phyloP scores from a whole-genome alignment of 1,284 basidiomycete species.

The Phellopilus nigrolimitatus region DNA sequence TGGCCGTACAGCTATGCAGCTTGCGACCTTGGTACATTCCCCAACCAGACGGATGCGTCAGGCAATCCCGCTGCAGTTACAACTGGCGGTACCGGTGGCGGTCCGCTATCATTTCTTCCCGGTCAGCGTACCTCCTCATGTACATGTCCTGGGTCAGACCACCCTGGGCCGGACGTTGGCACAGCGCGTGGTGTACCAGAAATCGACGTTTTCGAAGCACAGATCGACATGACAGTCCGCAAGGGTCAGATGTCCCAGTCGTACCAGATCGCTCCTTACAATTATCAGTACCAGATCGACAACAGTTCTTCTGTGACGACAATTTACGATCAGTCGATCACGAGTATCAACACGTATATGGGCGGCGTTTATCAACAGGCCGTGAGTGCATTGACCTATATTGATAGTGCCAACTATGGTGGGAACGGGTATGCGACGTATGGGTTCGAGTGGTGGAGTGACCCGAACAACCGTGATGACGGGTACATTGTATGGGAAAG shows the following conservation, averaged over 20 bases:
- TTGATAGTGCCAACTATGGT: constrained; percentile 30
- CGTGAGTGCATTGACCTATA: constrained; percentile 33
- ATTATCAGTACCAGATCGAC: constrained; percentile 33
- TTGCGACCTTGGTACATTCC: constrained; percentile 44
- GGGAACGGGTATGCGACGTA: constrained; percentile 29
- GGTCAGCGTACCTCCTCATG: constrained; percentile 41
- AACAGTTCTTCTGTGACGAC: constrained; percentile 31
- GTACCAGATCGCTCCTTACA: constrained; percentile 39
- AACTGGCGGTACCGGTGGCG: no score
- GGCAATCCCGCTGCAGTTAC: constrained; percentile 25
- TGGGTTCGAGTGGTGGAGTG: constrained; percentile 38
- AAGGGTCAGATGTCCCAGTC: constrained; percentile 39
- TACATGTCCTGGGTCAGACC: constrained; percentile 43
- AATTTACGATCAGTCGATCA: constrained; percentile 29
- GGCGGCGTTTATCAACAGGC: constrained; percentile 48
- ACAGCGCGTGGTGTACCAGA: constrained; percentile 47
- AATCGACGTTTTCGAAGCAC: constrained; percentile 53
- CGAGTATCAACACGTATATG: constrained; percentile 40
- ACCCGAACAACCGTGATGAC: constrained; percentile 33
- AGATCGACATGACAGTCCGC: constrained; percentile 27
- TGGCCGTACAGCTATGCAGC: constrained; percentile 40
- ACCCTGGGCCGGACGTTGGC: constrained; percentile 44
- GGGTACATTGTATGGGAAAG: constrained; percentile 49
- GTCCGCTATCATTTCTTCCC: constrained; percentile 40
- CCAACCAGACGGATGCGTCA: constrained; percentile 32